Evolutionary conservation across 1,139 yeast genomes (phyloP), one percentile per base, ranked within the genome.

Genomic region (Taphrina flavorubra): DNA sequence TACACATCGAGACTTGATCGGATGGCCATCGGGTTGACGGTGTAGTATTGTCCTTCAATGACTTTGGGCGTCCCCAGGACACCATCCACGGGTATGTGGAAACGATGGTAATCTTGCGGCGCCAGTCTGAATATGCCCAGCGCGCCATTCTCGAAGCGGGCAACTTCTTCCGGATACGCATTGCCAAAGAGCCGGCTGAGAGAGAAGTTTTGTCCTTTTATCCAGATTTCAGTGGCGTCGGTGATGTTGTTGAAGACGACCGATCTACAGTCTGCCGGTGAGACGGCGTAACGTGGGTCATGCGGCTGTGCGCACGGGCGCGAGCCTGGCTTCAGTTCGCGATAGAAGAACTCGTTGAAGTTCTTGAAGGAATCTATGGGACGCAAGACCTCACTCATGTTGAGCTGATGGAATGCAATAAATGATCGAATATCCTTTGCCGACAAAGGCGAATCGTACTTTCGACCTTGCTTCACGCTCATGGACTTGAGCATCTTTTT

Each of bases 11-110:
- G 73, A 58, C 87, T 86, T 0, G 96, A 89, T 70, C 98, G 80
- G 59, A 94, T 85, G 0, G 98, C 98, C 97, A 94, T 94, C 1
- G 98, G 98, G 75, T 94, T 94, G 13, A 94, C 99, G 0, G 98
- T 94, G 76, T 91, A 94, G 77, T 94, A 94, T 74, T 92, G 96
- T 0, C 98, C 99, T 56, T 86, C 88, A 57, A 94, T 88, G 71
- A 81, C 82, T 69, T 82, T 82, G 39, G 95, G 87, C 70, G 84
- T 81, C 0, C 89, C 89, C 55, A 94, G 79, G 0, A 76, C 77
- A 1, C 97, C 98, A 70, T 84, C 84, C 0, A 92, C 92, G 0
- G 98, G 97, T 14, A 87, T 83, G 77, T 94, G 99, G 79, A 94
- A 92, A 56, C 99, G 81, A 77, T 94, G 99, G 75, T 94, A 94